Base-by-base conservation (phyloP, 805 yeast species). In the Saturnispora sanitii region DNA sequence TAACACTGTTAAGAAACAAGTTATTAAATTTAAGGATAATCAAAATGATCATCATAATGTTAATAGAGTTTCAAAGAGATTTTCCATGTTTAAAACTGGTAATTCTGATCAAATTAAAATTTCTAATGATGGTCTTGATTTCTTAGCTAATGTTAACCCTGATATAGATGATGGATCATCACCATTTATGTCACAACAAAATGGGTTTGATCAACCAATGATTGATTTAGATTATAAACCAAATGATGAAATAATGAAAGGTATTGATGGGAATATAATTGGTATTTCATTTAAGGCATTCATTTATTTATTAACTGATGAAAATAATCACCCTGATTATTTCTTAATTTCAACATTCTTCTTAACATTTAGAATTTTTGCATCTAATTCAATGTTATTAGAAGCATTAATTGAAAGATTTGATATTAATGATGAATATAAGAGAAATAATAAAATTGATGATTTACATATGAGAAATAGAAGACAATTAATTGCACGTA, bases 241-340 rank as follows among this genome's bases (percentile, higher is more conserved):
- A 25, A 61, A 57, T 39, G 50, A 56, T 15, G 86, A 82, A 51
- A 58, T 79, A 16, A 55, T 75, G 34, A 65, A 71, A 34, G 33
- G 37, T 16, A 77, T 73, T 48, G 69, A 68, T 29, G 76, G 75
- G 2, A 68, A 66, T 38, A 56, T 82, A 18, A 54, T 79, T 34
- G 90, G 88, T 12, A 81, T 83, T 2, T 79, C 88, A 1, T 79
- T 82, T 55, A 72, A 76, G 48, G 82, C 85, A 0, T 63, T 82
- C 42, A 73, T 82, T 3, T 71, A 66, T 49, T 66, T 82, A 19
- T 58, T 82, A 37, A 82, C 88, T 0, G 80, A 82, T 56, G 90
- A 82, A 27, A 56, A 69, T 1, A 50, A 57, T 16, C 77, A 79
- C 13, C 81, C 86, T 2, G 82, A 76, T 43, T 75, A 75, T 43